Evolutionary conservation across 2,329 filamentous ascomycete genomes (phyloP).

Genomic region (Pyricularia sp.): DNA sequence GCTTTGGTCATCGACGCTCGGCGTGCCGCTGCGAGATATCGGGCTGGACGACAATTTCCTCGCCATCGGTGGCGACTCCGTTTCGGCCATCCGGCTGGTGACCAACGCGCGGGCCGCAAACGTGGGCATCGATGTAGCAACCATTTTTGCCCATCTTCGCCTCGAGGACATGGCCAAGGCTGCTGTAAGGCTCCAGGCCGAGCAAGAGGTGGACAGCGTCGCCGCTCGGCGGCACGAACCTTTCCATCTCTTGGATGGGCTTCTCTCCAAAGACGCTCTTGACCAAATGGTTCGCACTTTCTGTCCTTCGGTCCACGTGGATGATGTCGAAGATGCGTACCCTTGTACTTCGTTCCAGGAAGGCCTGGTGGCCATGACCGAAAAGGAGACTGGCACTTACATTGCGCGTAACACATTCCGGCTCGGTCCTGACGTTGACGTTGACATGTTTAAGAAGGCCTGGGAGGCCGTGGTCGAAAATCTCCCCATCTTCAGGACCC

Average conservation of each 20-base stretch:
- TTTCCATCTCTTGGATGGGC: background rate
- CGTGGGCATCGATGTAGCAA: background rate
- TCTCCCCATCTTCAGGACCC: background rate
- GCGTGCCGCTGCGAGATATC: background rate
- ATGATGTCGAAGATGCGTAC: slow-evolving; percentile 11
- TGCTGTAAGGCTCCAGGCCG: background rate
- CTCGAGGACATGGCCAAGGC: background rate
- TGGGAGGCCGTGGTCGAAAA: background rate
- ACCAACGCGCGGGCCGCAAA: background rate
- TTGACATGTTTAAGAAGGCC: background rate
- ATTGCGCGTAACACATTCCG: slow-evolving; percentile 1
- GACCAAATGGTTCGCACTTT: background rate
- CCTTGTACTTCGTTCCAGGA: slow-evolving; percentile 15
- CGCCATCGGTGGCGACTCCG: slow-evolving; percentile 49
- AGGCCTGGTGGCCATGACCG: slow-evolving; percentile 12
- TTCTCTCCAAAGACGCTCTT: background rate
- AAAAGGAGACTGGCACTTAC: slow-evolving; percentile 6
- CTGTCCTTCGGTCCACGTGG: background rate
- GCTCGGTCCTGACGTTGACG: background rate
- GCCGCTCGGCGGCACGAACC: background rate
- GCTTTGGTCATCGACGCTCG: background rate
- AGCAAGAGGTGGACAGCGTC: background rate
- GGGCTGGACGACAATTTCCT: slow-evolving; percentile 38
- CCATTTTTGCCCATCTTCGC: background rate
- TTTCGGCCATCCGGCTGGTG: slow-evolving; percentile 52